Base-by-base conservation (phyloP, 345 rosid genomes). In the Atalantia buxifolia region DNA sequence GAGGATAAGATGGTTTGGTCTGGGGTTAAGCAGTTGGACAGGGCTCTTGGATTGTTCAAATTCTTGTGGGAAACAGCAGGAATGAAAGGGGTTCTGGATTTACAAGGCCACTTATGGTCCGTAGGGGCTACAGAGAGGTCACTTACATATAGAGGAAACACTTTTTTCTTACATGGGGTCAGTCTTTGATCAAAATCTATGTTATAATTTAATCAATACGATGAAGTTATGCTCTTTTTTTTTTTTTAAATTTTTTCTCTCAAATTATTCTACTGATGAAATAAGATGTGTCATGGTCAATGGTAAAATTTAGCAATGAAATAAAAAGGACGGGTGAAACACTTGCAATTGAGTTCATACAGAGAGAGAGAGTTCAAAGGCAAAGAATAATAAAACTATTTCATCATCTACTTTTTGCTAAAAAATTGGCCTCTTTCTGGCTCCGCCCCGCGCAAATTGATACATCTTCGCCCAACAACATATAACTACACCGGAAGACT, bases 61-160 rank as follows among this genome's bases (percentile, higher is more conserved):
- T 92, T 91, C 85, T 85, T 92, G 25, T 92, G 94, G 98, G 91
- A 92, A 76, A 88, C 88, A 22, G 92, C 97, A 50, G 92, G 87
- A 67, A 86, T 82, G 94, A 85, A 90, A 67, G 97, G 69, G 16
- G 48, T 33, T 66, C n/a, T 66, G 48, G 48, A 66, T 66, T 66
- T 66, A 12, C 48, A 66, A 22, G 88, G 98, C 6, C 97, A 91
- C 77, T 77, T 91, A 31, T 92, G 90, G 92, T 90, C 91, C 80
- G 81, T 85, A 69, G 92, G 90, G 69, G 25, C 69, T 35, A 5
- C 48, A 4, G 69, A 66, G 48, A 66, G 45, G 48, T 35, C 69
- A 22, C 27, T 64, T 30, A 18, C n/a, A 19, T 33, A 33, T 21
- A 33, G 69, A 35, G 69, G 45, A 33, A 66, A 66, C 36, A 1